Percentiles rank a stretch among this genome's conserved stretches.
These are phyloP conservation scores for Trichoderma brevicompactum DNA, from an alignment of 2,329 filamentous ascomycete species.

Conservation along the genomic window DNA sequence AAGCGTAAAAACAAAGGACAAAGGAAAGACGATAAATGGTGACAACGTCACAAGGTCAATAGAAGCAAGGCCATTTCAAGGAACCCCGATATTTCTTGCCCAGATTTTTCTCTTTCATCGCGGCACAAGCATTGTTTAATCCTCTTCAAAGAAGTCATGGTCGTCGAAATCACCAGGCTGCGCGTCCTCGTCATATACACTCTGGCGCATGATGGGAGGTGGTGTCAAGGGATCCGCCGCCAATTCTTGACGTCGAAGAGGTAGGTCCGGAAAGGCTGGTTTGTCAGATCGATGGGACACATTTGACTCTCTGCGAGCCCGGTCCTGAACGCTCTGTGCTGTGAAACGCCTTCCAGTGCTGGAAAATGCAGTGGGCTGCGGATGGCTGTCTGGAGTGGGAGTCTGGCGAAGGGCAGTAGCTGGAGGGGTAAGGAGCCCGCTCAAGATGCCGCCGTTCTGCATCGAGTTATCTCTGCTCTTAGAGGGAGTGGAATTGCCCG, in stretches of 20 bases:
- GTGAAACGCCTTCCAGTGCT: constrained; percentile 64
- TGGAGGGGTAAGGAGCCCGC: constrained; percentile 88
- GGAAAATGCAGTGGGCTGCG: constrained; percentile 64
- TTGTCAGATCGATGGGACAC: constrained; percentile 47
- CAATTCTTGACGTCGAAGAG: constrained; percentile 48
- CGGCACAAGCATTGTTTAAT: constrained; percentile 27
- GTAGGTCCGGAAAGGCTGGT: constrained; percentile 47
- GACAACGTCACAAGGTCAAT: background rate
- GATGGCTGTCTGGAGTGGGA: constrained; percentile 48
- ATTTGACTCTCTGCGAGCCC: constrained; percentile 39
- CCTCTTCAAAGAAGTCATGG: constrained; percentile 61
- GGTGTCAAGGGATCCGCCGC: constrained; percentile 58
- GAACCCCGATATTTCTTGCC: background rate
- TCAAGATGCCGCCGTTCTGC: constrained; percentile 64
- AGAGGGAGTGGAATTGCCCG: constrained; percentile 61
- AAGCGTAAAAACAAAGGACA: constrained; percentile 8
- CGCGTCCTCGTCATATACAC: constrained; percentile 65
- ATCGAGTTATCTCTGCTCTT: constrained; percentile 58
- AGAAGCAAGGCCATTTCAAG: background rate
- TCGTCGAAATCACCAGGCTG: constrained; percentile 63
- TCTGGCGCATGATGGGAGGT: constrained; percentile 64
- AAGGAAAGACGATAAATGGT: background rate
- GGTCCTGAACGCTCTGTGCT: constrained; percentile 44
- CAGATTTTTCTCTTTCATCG: background rate
- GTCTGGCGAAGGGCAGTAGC: constrained; percentile 71